These are phyloP conservation scores for Nectriaceae sp. DNA, from an alignment of 2,329 filamentous ascomycete species.

Conservation along the genomic window DNA sequence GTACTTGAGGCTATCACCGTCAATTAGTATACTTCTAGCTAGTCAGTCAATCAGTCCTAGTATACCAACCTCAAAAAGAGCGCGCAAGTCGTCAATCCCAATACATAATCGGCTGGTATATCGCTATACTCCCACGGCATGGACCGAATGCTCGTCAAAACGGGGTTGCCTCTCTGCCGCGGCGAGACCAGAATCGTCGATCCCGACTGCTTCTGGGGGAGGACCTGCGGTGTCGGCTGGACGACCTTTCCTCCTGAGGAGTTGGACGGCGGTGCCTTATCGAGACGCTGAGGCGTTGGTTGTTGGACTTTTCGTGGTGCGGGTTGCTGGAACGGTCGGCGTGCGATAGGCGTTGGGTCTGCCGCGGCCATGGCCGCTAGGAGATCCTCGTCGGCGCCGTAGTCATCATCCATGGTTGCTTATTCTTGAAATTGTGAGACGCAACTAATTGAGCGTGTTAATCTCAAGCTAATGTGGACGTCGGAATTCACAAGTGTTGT, in stretches of 20 bases:
- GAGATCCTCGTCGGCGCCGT: constrained; percentile 58
- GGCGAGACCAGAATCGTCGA: constrained; percentile 88
- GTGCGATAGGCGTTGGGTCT: constrained; percentile 33
- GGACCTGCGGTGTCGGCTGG: constrained; percentile 86
- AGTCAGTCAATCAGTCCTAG: neutral
- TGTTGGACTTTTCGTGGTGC: constrained; percentile 46
- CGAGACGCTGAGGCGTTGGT: constrained; percentile 58
- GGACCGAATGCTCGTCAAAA: constrained; percentile 78
- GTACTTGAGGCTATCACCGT: constrained; percentile 78
- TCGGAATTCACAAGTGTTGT: no score
- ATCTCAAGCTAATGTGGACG: no score
- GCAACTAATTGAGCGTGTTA: no score
- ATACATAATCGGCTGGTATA: constrained; percentile 90
- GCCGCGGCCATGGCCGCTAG: constrained; percentile 57
- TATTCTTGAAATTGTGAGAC: constrained; percentile 7
- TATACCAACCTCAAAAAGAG: constrained; percentile 72
- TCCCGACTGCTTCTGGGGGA: constrained; percentile 64
- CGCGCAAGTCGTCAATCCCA: constrained; percentile 85
- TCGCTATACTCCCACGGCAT: constrained; percentile 96
- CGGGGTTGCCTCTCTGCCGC: constrained; percentile 92
- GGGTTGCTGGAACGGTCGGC: constrained; percentile 38
- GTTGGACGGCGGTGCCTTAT: constrained; percentile 48
- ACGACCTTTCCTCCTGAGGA: constrained; percentile 60
- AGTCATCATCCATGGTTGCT: constrained; percentile 53
- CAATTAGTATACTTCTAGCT: neutral